Evolutionary conservation across 768 basidiomycete species (phyloP).

Genomic region (Rhodotorula paludigena): DNA sequence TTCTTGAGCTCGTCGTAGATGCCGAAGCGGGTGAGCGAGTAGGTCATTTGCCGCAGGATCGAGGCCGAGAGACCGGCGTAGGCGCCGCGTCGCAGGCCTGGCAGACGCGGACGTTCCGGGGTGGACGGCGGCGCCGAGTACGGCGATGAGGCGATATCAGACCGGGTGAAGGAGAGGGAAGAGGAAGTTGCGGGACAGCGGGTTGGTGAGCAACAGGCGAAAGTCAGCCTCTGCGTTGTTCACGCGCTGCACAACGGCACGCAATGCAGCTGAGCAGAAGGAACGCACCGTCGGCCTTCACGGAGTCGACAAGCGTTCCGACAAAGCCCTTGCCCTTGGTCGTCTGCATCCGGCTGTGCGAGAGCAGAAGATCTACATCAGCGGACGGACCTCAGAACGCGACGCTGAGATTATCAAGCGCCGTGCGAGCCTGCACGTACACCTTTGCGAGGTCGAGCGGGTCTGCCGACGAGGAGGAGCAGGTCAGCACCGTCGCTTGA

Average conservation of each 20-base stretch:
- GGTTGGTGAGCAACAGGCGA: too few species aligned
- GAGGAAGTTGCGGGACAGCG: not conserved
- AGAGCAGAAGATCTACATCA: not conserved
- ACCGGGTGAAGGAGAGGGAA: not conserved
- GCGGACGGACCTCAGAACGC: too few species aligned
- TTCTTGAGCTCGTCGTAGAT: conserved; percentile 42
- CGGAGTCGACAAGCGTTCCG: conserved; percentile 20
- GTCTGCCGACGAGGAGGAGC: conserved; percentile 8
- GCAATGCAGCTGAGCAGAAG: not conserved
- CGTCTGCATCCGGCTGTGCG: conserved; percentile 41
- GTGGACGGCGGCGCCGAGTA: too few species aligned
- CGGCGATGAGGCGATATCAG: too few species aligned
- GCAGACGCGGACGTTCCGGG: too few species aligned
- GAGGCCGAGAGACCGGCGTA: conserved; percentile 43
- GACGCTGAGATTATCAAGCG: too few species aligned
- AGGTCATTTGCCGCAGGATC: conserved; percentile 43
- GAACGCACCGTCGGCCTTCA: conserved; percentile 36
- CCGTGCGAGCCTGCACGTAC: conserved; percentile 8
- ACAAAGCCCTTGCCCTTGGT: conserved; percentile 36
- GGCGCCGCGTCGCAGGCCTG: conserved; percentile 39
- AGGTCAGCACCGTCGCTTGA: not conserved
- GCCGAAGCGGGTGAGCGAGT: conserved; percentile 41
- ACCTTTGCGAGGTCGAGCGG: conserved; percentile 41
- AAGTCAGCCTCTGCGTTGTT: not conserved
- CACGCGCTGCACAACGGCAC: too few species aligned